These are phyloP conservation scores for Calonectria pseudoreteaudii DNA, from an alignment of 2,329 filamentous ascomycete species.

Conservation along the genomic window DNA sequence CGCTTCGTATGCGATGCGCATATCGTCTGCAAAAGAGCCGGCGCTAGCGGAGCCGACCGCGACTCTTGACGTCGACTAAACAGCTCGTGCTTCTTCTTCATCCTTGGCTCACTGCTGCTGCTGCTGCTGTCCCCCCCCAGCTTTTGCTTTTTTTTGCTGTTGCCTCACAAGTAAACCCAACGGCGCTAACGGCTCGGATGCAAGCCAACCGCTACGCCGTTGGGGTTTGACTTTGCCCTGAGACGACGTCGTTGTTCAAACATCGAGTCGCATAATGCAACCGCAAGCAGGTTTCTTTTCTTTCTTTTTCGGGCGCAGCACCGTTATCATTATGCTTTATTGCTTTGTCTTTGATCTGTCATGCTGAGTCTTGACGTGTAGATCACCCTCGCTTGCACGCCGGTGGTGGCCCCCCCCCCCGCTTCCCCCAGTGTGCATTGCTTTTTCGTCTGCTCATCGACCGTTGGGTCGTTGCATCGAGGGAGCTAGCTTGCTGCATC, in stretches of 20 bases:
- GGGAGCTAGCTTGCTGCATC: not conserved
- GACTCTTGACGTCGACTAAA: not conserved
- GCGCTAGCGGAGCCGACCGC: constrained; percentile 31
- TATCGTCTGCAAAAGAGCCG: constrained; percentile 21
- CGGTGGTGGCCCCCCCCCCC: not conserved
- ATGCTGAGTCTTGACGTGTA: not conserved
- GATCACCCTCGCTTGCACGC: not conserved
- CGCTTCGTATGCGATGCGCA: constrained; percentile 3
- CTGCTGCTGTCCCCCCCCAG: too few relatives aligned
- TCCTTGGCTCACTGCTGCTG: not conserved
- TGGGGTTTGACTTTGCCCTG: not conserved
- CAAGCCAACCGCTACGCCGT: constrained; percentile 26
- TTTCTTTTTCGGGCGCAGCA: not conserved
- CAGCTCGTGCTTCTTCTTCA: not conserved
- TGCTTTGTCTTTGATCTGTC: not conserved
- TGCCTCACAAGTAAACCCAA: not conserved
- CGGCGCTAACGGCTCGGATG: constrained; percentile 28
- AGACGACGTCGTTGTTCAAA: not conserved
- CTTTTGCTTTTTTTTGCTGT: not conserved
- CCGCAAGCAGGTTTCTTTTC: not conserved
- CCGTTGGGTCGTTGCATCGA: not conserved
- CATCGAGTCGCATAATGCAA: not conserved
- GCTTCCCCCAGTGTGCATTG: not conserved
- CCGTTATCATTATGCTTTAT: not conserved
- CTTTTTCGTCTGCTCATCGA: not conserved